Conservation (phyloP, 768 basidiomycete genomes). For the Leucogyrophana mollusca region DNA sequence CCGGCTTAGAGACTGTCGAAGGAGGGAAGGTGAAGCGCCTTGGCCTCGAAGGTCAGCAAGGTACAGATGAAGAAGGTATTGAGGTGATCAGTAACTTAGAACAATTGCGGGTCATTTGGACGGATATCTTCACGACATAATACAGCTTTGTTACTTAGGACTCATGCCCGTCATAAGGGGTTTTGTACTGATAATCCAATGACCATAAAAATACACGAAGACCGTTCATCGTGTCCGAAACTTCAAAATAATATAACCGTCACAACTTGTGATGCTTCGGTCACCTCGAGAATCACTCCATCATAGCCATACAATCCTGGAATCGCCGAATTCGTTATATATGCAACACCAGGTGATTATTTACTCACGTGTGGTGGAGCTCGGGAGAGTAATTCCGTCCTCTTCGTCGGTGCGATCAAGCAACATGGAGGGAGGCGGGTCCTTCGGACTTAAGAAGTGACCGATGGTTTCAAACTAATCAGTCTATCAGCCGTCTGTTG, state of each 20-base stretch:
- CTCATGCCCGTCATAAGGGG: not conserved
- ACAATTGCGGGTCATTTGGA: constrained; percentile 70
- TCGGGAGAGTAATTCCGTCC: constrained; percentile 65
- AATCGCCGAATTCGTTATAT: constrained; percentile 1
- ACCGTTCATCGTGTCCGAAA: not conserved
- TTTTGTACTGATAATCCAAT: not conserved
- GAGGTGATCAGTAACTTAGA: constrained; percentile 56
- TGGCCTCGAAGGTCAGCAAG: constrained; percentile 34
- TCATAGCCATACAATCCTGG: constrained; percentile 66
- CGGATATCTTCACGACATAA: constrained; percentile 60
- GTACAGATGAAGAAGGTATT: constrained; percentile 43
- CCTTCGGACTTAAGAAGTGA: constrained; percentile 73
- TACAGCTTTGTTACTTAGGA: too few relatives aligned
- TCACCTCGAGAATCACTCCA: constrained; percentile 77
- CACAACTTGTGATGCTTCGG: constrained; percentile 75
- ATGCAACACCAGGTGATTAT: not conserved
- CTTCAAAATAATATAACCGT: constrained; percentile 66
- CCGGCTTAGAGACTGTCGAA: constrained; percentile 60
- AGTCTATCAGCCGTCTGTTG: not conserved
- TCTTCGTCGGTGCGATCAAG: constrained; percentile 80
- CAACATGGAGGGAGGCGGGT: constrained; percentile 75
- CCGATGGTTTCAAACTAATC: constrained; percentile 73
- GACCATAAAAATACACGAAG: not conserved
- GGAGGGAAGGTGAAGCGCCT: constrained; percentile 54
- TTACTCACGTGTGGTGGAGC: constrained; percentile 64